A percentile compares a stretch with the other conserved stretches of the same genome.
Evolutionary conservation across 371 early-diverging fungal genomes (phyloP).

Genomic region (Sporodiniella umbellata): DNA sequence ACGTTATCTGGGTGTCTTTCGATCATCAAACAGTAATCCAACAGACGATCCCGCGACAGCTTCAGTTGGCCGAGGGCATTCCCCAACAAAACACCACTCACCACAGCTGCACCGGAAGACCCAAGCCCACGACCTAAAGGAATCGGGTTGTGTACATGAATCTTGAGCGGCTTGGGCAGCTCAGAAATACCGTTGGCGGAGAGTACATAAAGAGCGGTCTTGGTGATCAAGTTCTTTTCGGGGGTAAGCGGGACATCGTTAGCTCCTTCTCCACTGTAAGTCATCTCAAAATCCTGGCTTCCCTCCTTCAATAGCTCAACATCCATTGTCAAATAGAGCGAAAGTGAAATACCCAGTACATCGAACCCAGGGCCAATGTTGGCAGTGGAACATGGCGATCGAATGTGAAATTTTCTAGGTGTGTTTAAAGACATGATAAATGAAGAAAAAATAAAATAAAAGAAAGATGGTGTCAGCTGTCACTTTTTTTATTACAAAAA

Average conservation of each 20-base stretch:
- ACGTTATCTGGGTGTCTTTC: slow-evolving; percentile 98
- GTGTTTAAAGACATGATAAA: slow-evolving; percentile 15
- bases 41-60: slow-evolving; percentile 67
- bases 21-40: slow-evolving; percentile 85
- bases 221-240: slow-evolving; percentile 85
- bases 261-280: slow-evolving; percentile 81
- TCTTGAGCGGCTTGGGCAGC: slow-evolving; percentile 56
- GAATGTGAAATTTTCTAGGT: slow-evolving; percentile 62
- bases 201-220: slow-evolving; percentile 84
- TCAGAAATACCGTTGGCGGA: slow-evolving; percentile 56
- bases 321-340: slow-evolving; percentile 75
- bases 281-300: slow-evolving; percentile 46
- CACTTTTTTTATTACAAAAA: slow-evolving; percentile 3
- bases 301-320: slow-evolving; percentile 33
- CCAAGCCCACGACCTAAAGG: slow-evolving; percentile 96
- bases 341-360: slow-evolving; percentile 87
- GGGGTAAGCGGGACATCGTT: slow-evolving; percentile 76
- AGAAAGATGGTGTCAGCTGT: neutral
- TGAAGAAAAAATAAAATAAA: neutral
- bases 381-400: slow-evolving; percentile 91
- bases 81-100: slow-evolving; percentile 89
- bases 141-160: slow-evolving; percentile 84
- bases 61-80: slow-evolving; percentile 68
- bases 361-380: slow-evolving; percentile 98
- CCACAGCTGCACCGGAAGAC: slow-evolving; percentile 94